phyloP scores from a whole-genome alignment of 768 basidiomycete species.

The Serendipita sp. region DNA sequence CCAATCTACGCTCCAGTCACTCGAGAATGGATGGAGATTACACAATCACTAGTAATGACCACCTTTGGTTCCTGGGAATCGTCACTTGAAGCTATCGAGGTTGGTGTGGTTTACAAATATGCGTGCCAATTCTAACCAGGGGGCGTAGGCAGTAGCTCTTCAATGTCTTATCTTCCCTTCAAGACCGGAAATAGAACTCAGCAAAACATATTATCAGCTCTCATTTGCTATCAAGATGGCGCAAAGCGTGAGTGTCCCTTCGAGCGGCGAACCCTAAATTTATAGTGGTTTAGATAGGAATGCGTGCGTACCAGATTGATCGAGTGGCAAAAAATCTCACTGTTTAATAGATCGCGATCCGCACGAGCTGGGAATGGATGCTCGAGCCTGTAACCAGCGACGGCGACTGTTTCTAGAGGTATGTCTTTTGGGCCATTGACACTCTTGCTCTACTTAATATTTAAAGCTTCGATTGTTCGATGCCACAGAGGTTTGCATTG shows the following conservation, averaged over 20 bases:
- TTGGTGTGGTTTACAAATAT: background rate
- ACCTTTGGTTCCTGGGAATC: background rate
- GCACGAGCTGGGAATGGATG: background rate
- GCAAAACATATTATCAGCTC: background rate
- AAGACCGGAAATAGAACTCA: background rate
- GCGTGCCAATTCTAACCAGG: background rate
- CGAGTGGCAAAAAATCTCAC: background rate
- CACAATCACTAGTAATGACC: background rate
- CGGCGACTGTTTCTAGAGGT: background rate
- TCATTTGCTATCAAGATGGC: background rate
- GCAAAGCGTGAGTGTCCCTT: background rate
- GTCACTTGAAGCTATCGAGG: background rate
- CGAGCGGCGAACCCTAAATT: background rate
- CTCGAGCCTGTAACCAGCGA: background rate
- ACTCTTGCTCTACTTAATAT: background rate
- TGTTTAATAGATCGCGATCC: background rate
- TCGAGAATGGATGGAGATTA: background rate
- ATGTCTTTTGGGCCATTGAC: background rate
- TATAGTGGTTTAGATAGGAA: background rate
- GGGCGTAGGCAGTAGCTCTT: background rate
- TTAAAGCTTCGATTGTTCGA: background rate
- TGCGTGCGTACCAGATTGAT: background rate
- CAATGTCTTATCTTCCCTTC: background rate
- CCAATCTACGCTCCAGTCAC: background rate
- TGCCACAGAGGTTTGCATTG: background rate